These are phyloP conservation scores for Exophiala phaeomuriformis DNA, from an alignment of 2,329 filamentous ascomycete genomes.

Conservation along the genomic window DNA sequence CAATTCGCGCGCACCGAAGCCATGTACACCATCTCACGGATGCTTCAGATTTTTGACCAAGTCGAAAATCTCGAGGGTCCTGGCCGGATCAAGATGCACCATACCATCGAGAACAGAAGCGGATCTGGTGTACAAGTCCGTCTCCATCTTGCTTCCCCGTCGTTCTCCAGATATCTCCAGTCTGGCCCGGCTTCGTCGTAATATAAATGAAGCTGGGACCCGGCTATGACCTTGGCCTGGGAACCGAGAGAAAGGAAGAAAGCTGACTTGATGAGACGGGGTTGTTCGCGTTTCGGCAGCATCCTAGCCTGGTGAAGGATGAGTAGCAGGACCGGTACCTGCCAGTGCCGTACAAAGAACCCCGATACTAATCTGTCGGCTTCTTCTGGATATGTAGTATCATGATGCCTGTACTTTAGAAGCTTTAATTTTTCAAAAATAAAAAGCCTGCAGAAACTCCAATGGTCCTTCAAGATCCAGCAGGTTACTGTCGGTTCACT, in stretches of 20 bases:
- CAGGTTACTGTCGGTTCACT: no score
- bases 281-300: no score
- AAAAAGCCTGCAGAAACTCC: no score
- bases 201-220: background rate
- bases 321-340: no score
- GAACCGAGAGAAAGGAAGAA: slow-evolving; percentile 1
- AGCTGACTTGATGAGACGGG: no score
- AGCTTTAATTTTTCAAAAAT: no score
- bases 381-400: no score
- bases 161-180: background rate
- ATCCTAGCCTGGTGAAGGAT: no score
- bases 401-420: no score
- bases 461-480: no score
- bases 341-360: no score
- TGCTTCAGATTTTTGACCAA: slow-evolving; percentile 64
- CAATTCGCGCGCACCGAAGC: slow-evolving; percentile 70
- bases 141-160: slow-evolving; percentile 3
- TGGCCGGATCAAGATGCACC: slow-evolving; percentile 11
- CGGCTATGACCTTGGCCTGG: slow-evolving; percentile 3
- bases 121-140: slow-evolving; percentile 9
- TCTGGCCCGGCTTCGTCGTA: background rate
- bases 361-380: no score
- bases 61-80: slow-evolving; percentile 38
- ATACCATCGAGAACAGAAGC: slow-evolving; percentile 10
- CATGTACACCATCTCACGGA: slow-evolving; percentile 58